These are phyloP conservation scores for Exophiala bonariae DNA, from an alignment of 2,329 filamentous ascomycete species.

Conservation along the genomic window DNA sequence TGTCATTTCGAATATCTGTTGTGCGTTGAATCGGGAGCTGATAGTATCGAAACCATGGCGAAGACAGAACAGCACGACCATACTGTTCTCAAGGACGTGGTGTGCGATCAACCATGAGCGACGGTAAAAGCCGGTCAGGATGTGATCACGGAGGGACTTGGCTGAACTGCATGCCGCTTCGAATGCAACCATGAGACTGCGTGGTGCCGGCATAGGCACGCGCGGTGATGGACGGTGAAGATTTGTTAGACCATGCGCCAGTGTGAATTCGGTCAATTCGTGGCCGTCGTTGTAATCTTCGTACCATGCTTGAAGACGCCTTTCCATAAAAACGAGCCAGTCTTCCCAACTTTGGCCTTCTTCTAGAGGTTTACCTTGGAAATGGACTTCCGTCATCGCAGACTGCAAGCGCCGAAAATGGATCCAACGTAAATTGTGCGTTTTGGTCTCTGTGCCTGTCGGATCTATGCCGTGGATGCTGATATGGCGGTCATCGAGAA, in stretches of 20 bases:
- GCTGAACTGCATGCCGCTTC: conserved; percentile 29
- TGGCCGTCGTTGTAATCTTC: conserved; percentile 30
- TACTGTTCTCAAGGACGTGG: conserved; percentile 29
- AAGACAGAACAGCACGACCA: conserved; percentile 34
- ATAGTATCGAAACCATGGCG: conserved; percentile 34
- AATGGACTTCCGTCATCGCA: conserved; percentile 32
- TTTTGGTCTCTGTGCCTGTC: conserved; percentile 28
- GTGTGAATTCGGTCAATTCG: conserved; percentile 28
- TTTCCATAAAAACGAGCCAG: conserved; percentile 30
- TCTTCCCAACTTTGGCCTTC: conserved; percentile 30
- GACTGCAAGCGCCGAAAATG: conserved; percentile 29
- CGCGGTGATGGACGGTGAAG: conserved; percentile 30
- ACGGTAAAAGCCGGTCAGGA: conserved; percentile 29
- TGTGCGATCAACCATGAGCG: conserved; percentile 31
- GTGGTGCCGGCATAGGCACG: conserved; percentile 25
- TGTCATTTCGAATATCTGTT: conserved; percentile 35
- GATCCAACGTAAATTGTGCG: conserved; percentile 28
- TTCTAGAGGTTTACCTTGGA: conserved; percentile 29
- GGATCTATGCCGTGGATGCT: conserved; percentile 27
- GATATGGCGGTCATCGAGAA: conserved; percentile 28
- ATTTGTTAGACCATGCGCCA: conserved; percentile 29
- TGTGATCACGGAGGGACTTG: conserved; percentile 28
- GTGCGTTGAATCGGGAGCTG: conserved; percentile 28
- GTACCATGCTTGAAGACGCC: conserved; percentile 27
- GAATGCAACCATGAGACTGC: conserved; percentile 31